phyloP scores from a whole-genome alignment of 352 stramenopile genomes.

The Pythium aquatile region DNA sequence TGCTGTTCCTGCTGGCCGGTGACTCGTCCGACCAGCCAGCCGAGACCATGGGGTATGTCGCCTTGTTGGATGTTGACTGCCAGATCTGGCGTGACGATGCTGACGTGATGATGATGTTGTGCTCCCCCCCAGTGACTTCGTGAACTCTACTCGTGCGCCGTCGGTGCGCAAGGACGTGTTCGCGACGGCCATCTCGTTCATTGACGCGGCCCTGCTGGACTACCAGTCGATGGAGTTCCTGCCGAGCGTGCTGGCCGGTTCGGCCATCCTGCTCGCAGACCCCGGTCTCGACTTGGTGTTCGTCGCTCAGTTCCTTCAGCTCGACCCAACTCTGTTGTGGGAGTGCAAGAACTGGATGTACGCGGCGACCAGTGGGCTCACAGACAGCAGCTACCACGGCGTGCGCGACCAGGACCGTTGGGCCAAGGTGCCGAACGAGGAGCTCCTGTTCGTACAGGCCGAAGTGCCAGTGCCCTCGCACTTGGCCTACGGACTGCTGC shows the following conservation, averaged over 20 bases:
- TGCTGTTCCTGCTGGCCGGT: slow-evolving; percentile 73
- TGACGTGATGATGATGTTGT: neutral
- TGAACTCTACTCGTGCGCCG: slow-evolving; percentile 53
- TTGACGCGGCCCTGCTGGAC: slow-evolving; percentile 76
- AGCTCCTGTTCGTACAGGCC: slow-evolving; percentile 71
- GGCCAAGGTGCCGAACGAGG: slow-evolving; percentile 64
- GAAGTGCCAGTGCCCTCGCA: slow-evolving; percentile 62
- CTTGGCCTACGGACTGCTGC: slow-evolving; percentile 56
- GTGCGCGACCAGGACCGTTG: slow-evolving; percentile 60
- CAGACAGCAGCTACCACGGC: slow-evolving; percentile 43
- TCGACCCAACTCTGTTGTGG: slow-evolving; percentile 75
- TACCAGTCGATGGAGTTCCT: slow-evolving; percentile 76
- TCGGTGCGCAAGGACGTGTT: slow-evolving; percentile 76
- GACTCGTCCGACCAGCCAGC: slow-evolving; percentile 63
- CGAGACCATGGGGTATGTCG: slow-evolving; percentile 59
- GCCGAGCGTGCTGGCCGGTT: slow-evolving; percentile 71
- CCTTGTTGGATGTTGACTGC: neutral
- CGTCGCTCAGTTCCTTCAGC: slow-evolving; percentile 78
- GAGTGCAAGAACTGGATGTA: slow-evolving; percentile 83
- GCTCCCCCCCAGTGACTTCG: slow-evolving; percentile 47
- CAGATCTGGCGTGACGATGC: slow-evolving; percentile 4
- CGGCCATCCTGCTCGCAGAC: slow-evolving; percentile 69
- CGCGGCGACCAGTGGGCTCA: slow-evolving; percentile 50
- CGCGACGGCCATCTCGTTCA: slow-evolving; percentile 57
- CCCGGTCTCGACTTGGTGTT: slow-evolving; percentile 69